These are phyloP conservation scores for Suillus brevipes DNA, from an alignment of 768 basidiomycete species.

Conservation along the genomic window DNA sequence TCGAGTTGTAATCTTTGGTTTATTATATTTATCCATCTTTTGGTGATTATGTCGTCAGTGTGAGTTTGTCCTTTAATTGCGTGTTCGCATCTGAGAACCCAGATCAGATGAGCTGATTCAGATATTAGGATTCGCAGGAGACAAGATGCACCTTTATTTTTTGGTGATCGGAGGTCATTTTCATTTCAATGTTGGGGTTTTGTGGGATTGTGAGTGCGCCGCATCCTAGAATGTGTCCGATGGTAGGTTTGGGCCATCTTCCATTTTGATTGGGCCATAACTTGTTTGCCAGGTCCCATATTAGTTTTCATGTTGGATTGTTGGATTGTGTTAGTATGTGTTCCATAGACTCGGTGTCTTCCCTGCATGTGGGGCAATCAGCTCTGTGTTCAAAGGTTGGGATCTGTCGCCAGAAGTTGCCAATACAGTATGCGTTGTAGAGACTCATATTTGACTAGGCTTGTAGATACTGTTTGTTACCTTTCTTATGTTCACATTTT, in stretches of 20 bases:
- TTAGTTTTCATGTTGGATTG: conserved; percentile 17
- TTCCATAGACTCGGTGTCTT: conserved; percentile 15
- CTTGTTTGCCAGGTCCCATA: conserved; percentile 25
- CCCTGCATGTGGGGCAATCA: conserved; percentile 16
- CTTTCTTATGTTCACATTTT: too few species aligned
- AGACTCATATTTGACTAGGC: too few species aligned
- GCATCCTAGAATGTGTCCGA: conserved; percentile 25
- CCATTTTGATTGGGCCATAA: conserved; percentile 20
- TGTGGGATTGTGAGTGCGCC: background rate
- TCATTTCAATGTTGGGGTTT: background rate
- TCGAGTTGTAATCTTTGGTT: background rate
- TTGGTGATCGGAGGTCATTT: too few species aligned
- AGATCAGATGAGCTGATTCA: background rate
- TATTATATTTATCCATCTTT: background rate
- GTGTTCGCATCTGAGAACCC: background rate
- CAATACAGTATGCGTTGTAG: fast-evolving
- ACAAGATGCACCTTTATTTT: background rate
- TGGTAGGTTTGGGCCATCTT: conserved; percentile 9
- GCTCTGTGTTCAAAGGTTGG: conserved; percentile 11
- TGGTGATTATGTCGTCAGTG: background rate
- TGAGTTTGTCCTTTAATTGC: background rate
- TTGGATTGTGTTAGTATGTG: conserved; percentile 25
- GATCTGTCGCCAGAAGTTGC: background rate
- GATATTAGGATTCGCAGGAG: background rate
- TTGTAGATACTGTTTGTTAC: too few species aligned